Conservation (phyloP, 139 green algal species). For the Ulvella scutata region DNA sequence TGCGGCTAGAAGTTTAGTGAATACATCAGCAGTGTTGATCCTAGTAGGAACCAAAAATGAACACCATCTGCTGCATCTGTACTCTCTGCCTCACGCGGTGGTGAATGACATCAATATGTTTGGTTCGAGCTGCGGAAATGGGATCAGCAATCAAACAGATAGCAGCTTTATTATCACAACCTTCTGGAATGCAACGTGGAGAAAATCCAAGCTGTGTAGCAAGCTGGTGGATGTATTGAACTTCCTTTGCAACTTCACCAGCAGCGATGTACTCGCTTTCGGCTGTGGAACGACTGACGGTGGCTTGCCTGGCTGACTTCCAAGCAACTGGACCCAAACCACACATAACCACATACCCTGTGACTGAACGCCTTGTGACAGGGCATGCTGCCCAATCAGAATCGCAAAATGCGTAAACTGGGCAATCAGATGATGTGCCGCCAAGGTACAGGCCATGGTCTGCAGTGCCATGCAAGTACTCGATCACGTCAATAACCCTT, state of each 20-base stretch:
- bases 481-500: conserved; percentile 14
- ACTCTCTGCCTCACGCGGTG: neutral
- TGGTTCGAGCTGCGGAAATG: neutral
- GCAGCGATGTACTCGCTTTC: neutral
- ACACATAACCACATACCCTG: conserved; percentile 13
- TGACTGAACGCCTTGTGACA: conserved; percentile 14
- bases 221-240: neutral
- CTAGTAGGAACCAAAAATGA: neutral
- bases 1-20: neutral
- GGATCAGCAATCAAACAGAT: neutral
- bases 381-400: conserved; percentile 20
- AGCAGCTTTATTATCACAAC: neutral
- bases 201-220: neutral
- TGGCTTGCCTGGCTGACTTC: neutral
- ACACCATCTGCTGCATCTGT: neutral
- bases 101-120: neutral
- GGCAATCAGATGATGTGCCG: neutral
- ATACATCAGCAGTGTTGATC: neutral
- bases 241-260: no score
- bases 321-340: no score
- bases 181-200: neutral
- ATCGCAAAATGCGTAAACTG: conserved; percentile 21
- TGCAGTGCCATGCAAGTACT: conserved; percentile 13
- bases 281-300: neutral
- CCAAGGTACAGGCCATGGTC: conserved; percentile 8